Conservation (phyloP, 2,329 filamentous ascomycete species). For the Incumbomyces delicatus region DNA sequence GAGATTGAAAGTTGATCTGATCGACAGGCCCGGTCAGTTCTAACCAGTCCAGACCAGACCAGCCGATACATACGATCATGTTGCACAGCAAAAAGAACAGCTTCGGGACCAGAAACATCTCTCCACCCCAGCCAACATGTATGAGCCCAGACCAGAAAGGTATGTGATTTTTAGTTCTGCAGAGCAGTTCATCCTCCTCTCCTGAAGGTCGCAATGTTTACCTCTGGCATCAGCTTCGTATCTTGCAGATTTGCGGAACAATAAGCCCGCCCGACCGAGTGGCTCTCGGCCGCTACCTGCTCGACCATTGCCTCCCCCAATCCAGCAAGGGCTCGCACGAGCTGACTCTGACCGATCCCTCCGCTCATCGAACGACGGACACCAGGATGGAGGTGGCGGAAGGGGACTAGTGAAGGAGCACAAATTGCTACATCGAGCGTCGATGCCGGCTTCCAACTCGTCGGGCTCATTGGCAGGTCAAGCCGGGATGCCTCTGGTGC, state of each 20-base stretch:
- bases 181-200: slow-evolving; percentile 9
- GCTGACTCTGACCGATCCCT: slow-evolving; percentile 34
- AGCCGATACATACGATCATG: slow-evolving; percentile 23
- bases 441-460: slow-evolving; percentile 10
- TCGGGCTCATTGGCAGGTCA: slow-evolving; percentile 8
- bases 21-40: not conserved
- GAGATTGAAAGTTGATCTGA: not conserved
- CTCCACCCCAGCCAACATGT: slow-evolving; percentile 36
- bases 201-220: slow-evolving; percentile 19
- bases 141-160: slow-evolving; percentile 39
- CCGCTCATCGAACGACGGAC: not conserved
- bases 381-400: not conserved
- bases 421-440: slow-evolving; percentile 5
- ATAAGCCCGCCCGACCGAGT: slow-evolving; percentile 47
- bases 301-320: slow-evolving; percentile 29
- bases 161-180: slow-evolving; percentile 22
- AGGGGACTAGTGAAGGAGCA: not conserved
- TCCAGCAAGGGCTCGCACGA: slow-evolving; percentile 28
- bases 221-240: slow-evolving; percentile 41
- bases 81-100: slow-evolving; percentile 30
- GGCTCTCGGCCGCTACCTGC: slow-evolving; percentile 52
- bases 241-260: slow-evolving; percentile 49
- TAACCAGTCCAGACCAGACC: not conserved
- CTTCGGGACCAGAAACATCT: slow-evolving; percentile 34
- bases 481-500: slow-evolving; percentile 30